A percentile compares a stretch with the other conserved stretches of the same genome.
Conservation (phyloP, 805 yeast genomes). For the Candida sonorensis region DNA sequence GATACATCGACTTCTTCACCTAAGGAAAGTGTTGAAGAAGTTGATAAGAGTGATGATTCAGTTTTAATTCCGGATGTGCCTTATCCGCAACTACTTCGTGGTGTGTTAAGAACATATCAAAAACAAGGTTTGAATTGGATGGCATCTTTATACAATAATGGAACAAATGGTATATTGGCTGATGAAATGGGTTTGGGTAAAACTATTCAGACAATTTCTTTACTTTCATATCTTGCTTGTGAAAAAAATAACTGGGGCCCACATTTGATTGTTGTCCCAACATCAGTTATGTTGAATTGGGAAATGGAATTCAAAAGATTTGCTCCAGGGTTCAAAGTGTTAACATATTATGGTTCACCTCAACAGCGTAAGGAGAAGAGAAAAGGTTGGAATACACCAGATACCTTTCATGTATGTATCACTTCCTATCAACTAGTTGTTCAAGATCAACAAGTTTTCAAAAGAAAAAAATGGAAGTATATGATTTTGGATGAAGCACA, state of each 20-base stretch:
- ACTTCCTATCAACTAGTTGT: slow-evolving; percentile 97
- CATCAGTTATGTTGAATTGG: slow-evolving; percentile 97
- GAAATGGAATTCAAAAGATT: slow-evolving; percentile 98
- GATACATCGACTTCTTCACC: slow-evolving; percentile 33
- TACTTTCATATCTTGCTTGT: slow-evolving; percentile 83
- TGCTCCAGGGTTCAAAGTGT: slow-evolving; percentile 95
- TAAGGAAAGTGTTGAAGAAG: slow-evolving; percentile 10
- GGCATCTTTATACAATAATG: slow-evolving; percentile 85
- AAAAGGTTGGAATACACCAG: slow-evolving; percentile 96
- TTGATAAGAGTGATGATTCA: slow-evolving; percentile 12
- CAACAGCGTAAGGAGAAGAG: slow-evolving; percentile 94
- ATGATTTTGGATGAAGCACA: slow-evolving; percentile 98
- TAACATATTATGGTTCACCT: slow-evolving; percentile 95
- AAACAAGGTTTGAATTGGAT: slow-evolving; percentile 97
- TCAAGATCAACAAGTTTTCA: slow-evolving; percentile 91
- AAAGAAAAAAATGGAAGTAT: slow-evolving; percentile 90
- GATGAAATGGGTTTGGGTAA: slow-evolving; percentile 99
- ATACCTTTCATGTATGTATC: slow-evolving; percentile 93
- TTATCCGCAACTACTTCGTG: slow-evolving; percentile 68
- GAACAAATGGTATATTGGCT: slow-evolving; percentile 94
- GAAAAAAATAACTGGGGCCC: slow-evolving; percentile 97
- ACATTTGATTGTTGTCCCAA: slow-evolving; percentile 92
- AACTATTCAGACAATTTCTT: slow-evolving; percentile 90
- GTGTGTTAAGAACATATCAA: slow-evolving; percentile 83
- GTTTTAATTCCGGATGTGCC: slow-evolving; percentile 63